phyloP scores from a whole-genome alignment of 108 stramenopile species.

The Pelagomonas calceolata region DNA sequence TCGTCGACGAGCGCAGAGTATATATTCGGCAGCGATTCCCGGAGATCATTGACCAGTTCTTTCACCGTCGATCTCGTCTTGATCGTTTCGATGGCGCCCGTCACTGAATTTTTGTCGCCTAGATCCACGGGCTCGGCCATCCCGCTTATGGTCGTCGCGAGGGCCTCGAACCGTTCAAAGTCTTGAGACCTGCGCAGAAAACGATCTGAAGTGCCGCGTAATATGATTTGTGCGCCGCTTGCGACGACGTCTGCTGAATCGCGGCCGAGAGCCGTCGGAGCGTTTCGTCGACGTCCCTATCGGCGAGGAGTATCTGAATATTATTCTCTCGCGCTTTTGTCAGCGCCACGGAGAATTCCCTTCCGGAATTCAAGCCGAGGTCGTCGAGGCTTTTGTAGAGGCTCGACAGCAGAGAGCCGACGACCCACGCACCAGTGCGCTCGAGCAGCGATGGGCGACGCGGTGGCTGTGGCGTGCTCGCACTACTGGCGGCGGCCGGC shows the following conservation, averaged over 20 bases:
- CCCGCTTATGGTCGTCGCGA: neutral
- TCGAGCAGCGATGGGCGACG: too few species aligned
- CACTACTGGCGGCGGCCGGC: too few species aligned
- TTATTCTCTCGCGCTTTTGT: neutral
- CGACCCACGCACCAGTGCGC: neutral
- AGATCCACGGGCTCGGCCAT: neutral
- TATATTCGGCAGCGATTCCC: constrained; percentile 6
- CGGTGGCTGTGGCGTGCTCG: neutral
- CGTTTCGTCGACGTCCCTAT: neutral
- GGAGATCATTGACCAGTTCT: constrained; percentile 12
- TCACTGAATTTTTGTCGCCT: neutral
- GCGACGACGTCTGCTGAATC: too few species aligned
- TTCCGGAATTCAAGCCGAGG: neutral
- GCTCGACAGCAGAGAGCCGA: neutral
- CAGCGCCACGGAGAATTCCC: neutral
- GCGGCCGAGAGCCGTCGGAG: neutral
- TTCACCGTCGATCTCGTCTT: constrained; percentile 16
- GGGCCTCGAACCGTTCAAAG: too few species aligned
- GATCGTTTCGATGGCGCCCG: constrained; percentile 11
- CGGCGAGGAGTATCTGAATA: neutral
- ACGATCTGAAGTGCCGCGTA: too few species aligned
- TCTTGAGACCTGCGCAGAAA: too few species aligned
- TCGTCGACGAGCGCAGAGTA: constrained; percentile 12
- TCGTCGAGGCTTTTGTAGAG: neutral
- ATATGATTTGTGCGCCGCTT: too few species aligned